phyloP scores from a whole-genome alignment of 1,139 yeast genomes.

The Geotrichum aggregatum region DNA sequence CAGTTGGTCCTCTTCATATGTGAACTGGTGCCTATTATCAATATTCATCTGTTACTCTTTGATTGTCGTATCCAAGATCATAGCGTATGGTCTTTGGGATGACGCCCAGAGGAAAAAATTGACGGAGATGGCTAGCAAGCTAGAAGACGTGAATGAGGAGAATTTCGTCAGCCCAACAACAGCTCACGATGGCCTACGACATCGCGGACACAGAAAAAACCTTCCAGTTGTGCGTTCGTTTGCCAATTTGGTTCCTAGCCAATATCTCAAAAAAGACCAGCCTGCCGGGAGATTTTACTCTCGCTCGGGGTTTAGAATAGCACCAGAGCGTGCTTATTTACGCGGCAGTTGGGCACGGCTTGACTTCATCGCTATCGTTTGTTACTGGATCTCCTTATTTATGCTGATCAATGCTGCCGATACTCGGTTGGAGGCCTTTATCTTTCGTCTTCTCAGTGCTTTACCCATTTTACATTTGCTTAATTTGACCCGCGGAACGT shows the following conservation, averaged over 20 bases:
- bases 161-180: neutral
- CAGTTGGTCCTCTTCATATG: conserved; percentile 11
- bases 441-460: conserved; percentile 72
- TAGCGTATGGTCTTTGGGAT: conserved; percentile 60
- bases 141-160: neutral
- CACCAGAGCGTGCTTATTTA: conserved; percentile 51
- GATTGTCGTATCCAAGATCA: conserved; percentile 54
- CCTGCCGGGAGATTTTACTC: neutral
- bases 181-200: neutral
- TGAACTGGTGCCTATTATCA: conserved; percentile 32
- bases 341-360: conserved; percentile 82
- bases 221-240: conserved; percentile 9
- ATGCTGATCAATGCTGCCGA: conserved; percentile 53
- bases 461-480: conserved; percentile 68
- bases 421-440: conserved; percentile 49
- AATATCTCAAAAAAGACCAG: neutral
- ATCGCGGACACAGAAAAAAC: conserved; percentile 4
- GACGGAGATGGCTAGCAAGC: neutral
- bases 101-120: conserved; percentile 14
- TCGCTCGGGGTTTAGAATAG: conserved; percentile 4
- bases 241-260: conserved; percentile 8
- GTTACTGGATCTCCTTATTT: conserved; percentile 71
- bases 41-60: conserved; percentile 60
- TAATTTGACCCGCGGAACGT: conserved; percentile 71
- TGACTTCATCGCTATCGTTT: conserved; percentile 65